Conservation (phyloP, 2,329 filamentous ascomycete genomes). For the Mycogone perniciosa region DNA sequence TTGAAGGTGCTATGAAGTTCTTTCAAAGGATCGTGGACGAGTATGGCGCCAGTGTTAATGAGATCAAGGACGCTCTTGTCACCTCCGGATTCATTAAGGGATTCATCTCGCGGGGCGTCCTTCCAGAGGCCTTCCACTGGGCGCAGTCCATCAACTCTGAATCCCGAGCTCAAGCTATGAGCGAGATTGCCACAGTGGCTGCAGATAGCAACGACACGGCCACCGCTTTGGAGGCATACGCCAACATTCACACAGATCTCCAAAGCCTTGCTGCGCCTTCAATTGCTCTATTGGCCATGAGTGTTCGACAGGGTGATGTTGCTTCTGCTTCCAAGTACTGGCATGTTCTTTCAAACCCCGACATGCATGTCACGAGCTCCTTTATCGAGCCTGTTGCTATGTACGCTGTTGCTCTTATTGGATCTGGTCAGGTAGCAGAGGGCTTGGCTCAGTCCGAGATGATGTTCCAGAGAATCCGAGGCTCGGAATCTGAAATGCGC, state of each 20-base stretch:
- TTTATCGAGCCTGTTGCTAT: slow-evolving; percentile 86
- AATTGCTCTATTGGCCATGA: slow-evolving; percentile 79
- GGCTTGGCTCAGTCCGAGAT: slow-evolving; percentile 71
- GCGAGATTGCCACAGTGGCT: slow-evolving; percentile 66
- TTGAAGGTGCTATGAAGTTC: slow-evolving; percentile 78
- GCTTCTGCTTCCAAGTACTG: slow-evolving; percentile 73
- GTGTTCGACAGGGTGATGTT: slow-evolving; percentile 76
- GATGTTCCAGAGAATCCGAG: slow-evolving; percentile 81
- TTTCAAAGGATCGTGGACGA: slow-evolving; percentile 68
- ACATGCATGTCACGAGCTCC: slow-evolving; percentile 51
- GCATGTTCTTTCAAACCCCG: slow-evolving; percentile 61
- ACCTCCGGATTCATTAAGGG: slow-evolving; percentile 72
- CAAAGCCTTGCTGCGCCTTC: slow-evolving; percentile 52
- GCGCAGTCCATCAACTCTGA: slow-evolving; percentile 58
- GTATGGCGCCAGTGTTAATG: slow-evolving; percentile 50
- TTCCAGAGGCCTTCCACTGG: slow-evolving; percentile 67
- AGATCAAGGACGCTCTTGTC: slow-evolving; percentile 67
- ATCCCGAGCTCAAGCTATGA: slow-evolving; percentile 57
- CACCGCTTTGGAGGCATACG: slow-evolving; percentile 62
- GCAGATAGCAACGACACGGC: slow-evolving; percentile 71
- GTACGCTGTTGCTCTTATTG: slow-evolving; percentile 83
- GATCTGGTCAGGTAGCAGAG: slow-evolving; percentile 76
- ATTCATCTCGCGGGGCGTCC: slow-evolving; percentile 63
- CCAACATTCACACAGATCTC: slow-evolving; percentile 47
- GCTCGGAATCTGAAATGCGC: slow-evolving; percentile 43